phyloP scores from a whole-genome alignment of 2,329 filamentous ascomycete genomes.

The Endoconidiophora polonica region DNA sequence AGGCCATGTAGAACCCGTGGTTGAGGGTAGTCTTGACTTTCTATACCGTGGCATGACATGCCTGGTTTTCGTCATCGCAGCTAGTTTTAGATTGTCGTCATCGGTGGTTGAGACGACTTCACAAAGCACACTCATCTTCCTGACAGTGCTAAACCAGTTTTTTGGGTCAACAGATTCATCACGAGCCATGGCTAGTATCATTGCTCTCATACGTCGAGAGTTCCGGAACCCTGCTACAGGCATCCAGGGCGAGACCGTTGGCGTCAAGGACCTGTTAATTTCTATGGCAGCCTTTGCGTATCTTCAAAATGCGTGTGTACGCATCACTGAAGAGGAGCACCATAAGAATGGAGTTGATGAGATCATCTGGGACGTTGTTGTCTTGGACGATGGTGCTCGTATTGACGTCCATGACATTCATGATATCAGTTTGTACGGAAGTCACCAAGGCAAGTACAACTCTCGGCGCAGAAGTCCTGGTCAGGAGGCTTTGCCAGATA shows the following conservation, averaged over 20 bases:
- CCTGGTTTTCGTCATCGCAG: constrained; percentile 43
- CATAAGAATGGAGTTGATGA: constrained; percentile 34
- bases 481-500: not conserved
- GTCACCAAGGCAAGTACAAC: constrained; percentile 14
- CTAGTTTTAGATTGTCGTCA: constrained; percentile 41
- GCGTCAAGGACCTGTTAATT: constrained; percentile 42
- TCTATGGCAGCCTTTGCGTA: constrained; percentile 45
- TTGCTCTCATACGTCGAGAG: constrained; percentile 45
- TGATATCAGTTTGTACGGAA: constrained; percentile 22
- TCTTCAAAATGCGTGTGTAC: constrained; percentile 39
- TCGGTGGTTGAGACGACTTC: constrained; percentile 37
- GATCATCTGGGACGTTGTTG: constrained; percentile 49
- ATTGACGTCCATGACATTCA: constrained; percentile 31
- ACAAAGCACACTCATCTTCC: constrained; percentile 38
- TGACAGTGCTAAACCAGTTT: constrained; percentile 45
- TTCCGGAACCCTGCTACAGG: constrained; percentile 47
- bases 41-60: constrained; percentile 41
- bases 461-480: not conserved
- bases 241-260: constrained; percentile 39
- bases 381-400: constrained; percentile 39
- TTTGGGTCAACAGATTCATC: constrained; percentile 55
- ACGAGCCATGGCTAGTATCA: constrained; percentile 48
- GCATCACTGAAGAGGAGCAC: constrained; percentile 32
- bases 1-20: constrained; percentile 34
- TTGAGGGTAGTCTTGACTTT: constrained; percentile 38